Base-by-base conservation (phyloP, 75 land plant genomes). In the Selaginella tamariscina region DNA sequence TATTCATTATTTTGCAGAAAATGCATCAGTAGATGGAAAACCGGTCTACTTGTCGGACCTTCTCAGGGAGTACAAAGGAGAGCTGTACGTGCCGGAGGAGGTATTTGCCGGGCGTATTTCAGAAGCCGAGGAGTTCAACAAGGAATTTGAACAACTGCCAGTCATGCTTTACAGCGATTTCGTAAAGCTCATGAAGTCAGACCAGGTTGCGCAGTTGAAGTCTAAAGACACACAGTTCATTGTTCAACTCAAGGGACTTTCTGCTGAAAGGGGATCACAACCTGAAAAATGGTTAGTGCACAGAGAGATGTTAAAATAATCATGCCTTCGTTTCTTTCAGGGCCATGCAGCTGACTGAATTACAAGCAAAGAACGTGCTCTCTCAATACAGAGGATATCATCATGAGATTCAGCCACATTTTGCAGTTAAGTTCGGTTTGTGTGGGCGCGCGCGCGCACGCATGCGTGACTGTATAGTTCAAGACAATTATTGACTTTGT, bases 51-150 rank as follows among this genome's bases (percentile, higher is more conserved):
- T 93, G 27, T 71, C 82, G 39, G 98, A 93, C 65, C 79, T 93
- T 24, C 71, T 93, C 65, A 81, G 90, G 67, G 86, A 86, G 66
- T 82, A 82, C 69, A 82, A 79, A 64, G 98, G 98, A 9, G 71
- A 86, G 65, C 72, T 89, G 39, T 93, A 88, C 70, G 95, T 93
- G n/a, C 98, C 94, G 0, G 90, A 86, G 70, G 88, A 86, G 65
- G 76, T 78, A 13, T 86, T 93, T 44, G 62, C 70, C 55, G 62
- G 57, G 21, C 71, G 31, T 29, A 56, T 81, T 31, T 84, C 88
- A 23, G 94, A 93, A 64, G 71, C 82, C 32, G 95, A 85, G 2
- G 82, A 79, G 64, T 93, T 86, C 70, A 71, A 81, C 27, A 80
- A 66, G 56, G 71, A 56, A 30, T 56, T 89, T 64, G 75, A 78